Evolutionary conservation across 2,329 filamentous ascomycete genomes (phyloP).

Genomic region (Pseudocercospora fijiensis): DNA sequence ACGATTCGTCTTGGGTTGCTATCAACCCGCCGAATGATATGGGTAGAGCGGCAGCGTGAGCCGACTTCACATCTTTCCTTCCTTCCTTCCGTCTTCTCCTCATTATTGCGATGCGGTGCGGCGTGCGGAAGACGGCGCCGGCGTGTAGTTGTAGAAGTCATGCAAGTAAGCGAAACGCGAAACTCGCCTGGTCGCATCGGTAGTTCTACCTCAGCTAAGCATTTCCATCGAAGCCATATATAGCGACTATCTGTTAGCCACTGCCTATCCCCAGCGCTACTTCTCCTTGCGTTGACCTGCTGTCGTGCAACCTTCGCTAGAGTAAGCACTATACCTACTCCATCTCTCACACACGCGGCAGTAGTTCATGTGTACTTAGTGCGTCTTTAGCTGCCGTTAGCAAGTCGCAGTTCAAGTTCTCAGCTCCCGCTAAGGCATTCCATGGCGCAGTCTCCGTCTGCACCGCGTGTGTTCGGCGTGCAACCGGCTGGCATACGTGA

Average conservation of each 20-base stretch:
- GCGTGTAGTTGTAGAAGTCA: background rate
- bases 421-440: constrained; percentile 13
- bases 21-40: background rate
- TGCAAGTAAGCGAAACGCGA: background rate
- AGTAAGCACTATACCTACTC: constrained; percentile 19
- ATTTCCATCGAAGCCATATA: background rate
- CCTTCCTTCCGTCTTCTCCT: background rate
- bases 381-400: constrained; percentile 7
- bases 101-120: background rate
- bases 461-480: constrained; percentile 17
- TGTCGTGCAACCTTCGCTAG: constrained; percentile 18
- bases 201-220: no score
- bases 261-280: background rate
- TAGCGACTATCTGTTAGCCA: background rate
- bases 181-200: background rate
- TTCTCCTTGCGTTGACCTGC: constrained; percentile 5
- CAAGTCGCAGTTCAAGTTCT: constrained; percentile 3
- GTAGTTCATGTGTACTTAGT: constrained; percentile 8
- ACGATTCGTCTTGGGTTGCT: background rate
- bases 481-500: constrained; percentile 3
- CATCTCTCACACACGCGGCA: constrained; percentile 16
- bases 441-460: constrained; percentile 13
- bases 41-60: background rate
- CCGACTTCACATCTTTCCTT: background rate
- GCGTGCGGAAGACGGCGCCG: background rate